A percentile compares a stretch with the other conserved stretches of the same genome.
phyloP scores from a whole-genome alignment of 345 rosid species.

The Ceriops tagal region DNA sequence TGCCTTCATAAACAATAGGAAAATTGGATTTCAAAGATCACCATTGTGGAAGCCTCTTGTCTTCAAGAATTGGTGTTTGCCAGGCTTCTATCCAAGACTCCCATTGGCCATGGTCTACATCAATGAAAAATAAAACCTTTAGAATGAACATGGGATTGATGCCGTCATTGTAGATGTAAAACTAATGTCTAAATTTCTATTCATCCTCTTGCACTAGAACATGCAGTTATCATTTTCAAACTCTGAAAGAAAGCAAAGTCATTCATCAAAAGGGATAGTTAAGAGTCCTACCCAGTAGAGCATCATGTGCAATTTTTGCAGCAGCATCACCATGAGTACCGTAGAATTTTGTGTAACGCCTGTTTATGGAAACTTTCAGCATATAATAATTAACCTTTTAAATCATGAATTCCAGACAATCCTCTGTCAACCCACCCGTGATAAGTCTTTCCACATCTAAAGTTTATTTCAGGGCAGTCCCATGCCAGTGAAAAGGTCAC shows the following conservation, averaged over 20 bases:
- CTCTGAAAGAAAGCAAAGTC: not conserved
- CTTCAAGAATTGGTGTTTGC: slow-evolving; percentile 91
- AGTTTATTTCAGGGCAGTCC: slow-evolving; percentile 87
- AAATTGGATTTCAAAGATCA: slow-evolving; percentile 25
- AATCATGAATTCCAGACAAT: not conserved
- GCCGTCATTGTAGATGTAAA: not conserved
- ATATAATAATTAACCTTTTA: slow-evolving; percentile 10
- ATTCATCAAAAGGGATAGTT: not conserved
- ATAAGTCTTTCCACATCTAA: slow-evolving; percentile 62
- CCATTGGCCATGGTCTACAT: slow-evolving; percentile 70
- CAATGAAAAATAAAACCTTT: slow-evolving; percentile 15
- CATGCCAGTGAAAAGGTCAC: slow-evolving; percentile 84
- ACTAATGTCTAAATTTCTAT: slow-evolving; percentile 2
- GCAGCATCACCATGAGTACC: slow-evolving; percentile 70
- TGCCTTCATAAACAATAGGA: not conserved
- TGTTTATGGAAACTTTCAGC: slow-evolving; percentile 28
- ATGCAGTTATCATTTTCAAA: not conserved
- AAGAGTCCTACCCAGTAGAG: slow-evolving; percentile 56
- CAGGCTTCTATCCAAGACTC: slow-evolving; percentile 80
- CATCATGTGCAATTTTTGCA: slow-evolving; percentile 75
- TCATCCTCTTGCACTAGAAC: not conserved
- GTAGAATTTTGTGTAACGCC: slow-evolving; percentile 87
- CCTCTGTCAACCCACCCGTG: slow-evolving; percentile 40
- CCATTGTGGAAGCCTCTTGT: slow-evolving; percentile 89
- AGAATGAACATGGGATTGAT: not conserved